A percentile compares a stretch with the other conserved stretches of the same genome.
Evolutionary conservation across 2,329 filamentous ascomycete species (phyloP).

Genomic region (Claviceps humidiphila): DNA sequence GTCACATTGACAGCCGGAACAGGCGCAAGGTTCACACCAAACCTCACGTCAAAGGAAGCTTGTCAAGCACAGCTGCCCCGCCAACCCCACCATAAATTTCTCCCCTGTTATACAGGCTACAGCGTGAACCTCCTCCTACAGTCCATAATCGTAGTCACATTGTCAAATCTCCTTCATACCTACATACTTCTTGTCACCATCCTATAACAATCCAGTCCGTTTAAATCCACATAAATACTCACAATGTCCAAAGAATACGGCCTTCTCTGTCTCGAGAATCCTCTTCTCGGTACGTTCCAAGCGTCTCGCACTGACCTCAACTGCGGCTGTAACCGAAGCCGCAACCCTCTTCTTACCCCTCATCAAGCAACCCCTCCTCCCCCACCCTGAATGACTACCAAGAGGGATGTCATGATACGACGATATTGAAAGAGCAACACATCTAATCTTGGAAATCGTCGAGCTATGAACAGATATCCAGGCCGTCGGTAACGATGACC

Average conservation of each 20-base stretch:
- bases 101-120: neutral
- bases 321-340: neutral
- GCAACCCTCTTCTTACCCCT: neutral
- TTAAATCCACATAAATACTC: neutral
- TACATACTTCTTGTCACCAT: neutral
- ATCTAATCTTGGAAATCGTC: neutral
- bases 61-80: neutral
- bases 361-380: neutral
- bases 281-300: conserved; percentile 63
- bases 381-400: neutral
- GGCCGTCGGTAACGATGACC: conserved; percentile 64
- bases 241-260: conserved; percentile 72
- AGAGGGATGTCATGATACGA: neutral
- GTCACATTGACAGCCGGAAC: too few species aligned
- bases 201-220: too few species aligned
- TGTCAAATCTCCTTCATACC: neutral
- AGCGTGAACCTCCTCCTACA: conserved; percentile 11
- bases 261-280: conserved; percentile 92
- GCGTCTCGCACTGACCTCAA: neutral
- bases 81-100: conserved; percentile 1
- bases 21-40: too few species aligned
- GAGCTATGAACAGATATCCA: conserved; percentile 60
- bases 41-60: too few species aligned
- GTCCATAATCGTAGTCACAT: neutral
- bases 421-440: neutral